A percentile compares a stretch with the other conserved stretches of the same genome.
These are phyloP conservation scores for Vanilla planifolia DNA, from an alignment of 106 monocot genomes.

Conservation along the genomic window DNA sequence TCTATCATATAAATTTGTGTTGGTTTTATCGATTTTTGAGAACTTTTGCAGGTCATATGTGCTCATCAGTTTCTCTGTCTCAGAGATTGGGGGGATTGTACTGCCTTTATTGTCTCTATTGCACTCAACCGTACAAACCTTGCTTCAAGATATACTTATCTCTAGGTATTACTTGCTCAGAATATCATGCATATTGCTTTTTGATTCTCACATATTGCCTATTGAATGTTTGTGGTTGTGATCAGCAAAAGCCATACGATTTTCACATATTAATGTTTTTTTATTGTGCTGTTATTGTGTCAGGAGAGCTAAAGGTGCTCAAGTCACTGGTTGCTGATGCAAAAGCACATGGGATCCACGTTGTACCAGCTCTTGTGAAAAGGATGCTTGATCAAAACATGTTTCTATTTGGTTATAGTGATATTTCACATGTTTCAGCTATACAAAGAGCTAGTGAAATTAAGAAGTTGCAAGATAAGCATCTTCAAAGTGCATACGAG, in stretches of 20 bases:
- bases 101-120: slow-evolving; percentile 92
- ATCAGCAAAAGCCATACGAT: neutral
- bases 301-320: slow-evolving; percentile 75
- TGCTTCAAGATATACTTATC: slow-evolving; percentile 83
- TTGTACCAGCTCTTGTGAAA: slow-evolving; percentile 69
- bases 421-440: slow-evolving; percentile 30
- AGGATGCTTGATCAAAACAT: slow-evolving; percentile 60
- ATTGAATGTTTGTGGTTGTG: neutral
- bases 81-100: slow-evolving; percentile 81
- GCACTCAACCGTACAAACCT: slow-evolving; percentile 80
- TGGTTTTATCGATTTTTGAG: too few species aligned
- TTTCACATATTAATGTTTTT: neutral
- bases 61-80: slow-evolving; percentile 32
- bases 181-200: neutral
- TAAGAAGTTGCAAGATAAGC: slow-evolving; percentile 47
- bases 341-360: slow-evolving; percentile 42
- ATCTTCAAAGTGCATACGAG: slow-evolving; percentile 58
- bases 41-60: slow-evolving; percentile 71
- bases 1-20: neutral
- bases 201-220: neutral
- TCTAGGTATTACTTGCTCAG: slow-evolving; percentile 44
- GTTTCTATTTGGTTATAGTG: slow-evolving; percentile 81
- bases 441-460: slow-evolving; percentile 42
- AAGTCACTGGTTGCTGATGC: slow-evolving; percentile 60
- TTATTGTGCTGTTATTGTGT: neutral